Conservation (phyloP, 2,329 filamentous ascomycete species). For the Cladosporium colombiae region DNA sequence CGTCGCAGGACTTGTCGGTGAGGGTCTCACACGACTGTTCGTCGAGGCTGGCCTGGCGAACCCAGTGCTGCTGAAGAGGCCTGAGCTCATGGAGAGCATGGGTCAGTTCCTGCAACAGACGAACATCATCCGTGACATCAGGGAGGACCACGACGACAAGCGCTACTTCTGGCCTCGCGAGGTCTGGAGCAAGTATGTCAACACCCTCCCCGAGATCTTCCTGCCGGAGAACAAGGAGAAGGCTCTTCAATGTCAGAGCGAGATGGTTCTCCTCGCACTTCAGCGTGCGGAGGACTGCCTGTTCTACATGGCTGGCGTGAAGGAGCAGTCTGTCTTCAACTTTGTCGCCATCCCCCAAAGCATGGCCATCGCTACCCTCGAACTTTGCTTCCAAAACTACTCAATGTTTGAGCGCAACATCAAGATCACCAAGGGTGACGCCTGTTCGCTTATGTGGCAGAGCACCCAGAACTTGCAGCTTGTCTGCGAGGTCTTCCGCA, state of each 20-base stretch:
- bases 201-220: slow-evolving; percentile 87
- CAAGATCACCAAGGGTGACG: slow-evolving; percentile 95
- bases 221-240: slow-evolving; percentile 73
- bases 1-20: slow-evolving; percentile 96
- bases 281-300: slow-evolving; percentile 87
- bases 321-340: slow-evolving; percentile 98
- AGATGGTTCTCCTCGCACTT: slow-evolving; percentile 91
- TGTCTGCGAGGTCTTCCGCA: slow-evolving; percentile 79
- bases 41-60: slow-evolving; percentile 86
- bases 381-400: slow-evolving; percentile 89
- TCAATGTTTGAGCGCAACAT: slow-evolving; percentile 81
- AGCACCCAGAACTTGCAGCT: slow-evolving; percentile 86
- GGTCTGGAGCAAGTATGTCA: slow-evolving; percentile 95
- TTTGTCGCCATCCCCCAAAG: slow-evolving; percentile 95
- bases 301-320: slow-evolving; percentile 95
- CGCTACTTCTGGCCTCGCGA: slow-evolving; percentile 93
- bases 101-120: slow-evolving; percentile 96
- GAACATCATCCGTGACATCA: slow-evolving; percentile 95
- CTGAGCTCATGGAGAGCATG: slow-evolving; percentile 89
- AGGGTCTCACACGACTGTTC: slow-evolving; percentile 87
- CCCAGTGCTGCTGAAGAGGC: slow-evolving; percentile 74
- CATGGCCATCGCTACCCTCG: slow-evolving; percentile 96
- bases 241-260: slow-evolving; percentile 82
- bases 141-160: slow-evolving; percentile 84
- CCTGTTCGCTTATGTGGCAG: slow-evolving; percentile 87